Conservation (phyloP, 140 eudicot genomes). For the Stevia rebaudiana region DNA sequence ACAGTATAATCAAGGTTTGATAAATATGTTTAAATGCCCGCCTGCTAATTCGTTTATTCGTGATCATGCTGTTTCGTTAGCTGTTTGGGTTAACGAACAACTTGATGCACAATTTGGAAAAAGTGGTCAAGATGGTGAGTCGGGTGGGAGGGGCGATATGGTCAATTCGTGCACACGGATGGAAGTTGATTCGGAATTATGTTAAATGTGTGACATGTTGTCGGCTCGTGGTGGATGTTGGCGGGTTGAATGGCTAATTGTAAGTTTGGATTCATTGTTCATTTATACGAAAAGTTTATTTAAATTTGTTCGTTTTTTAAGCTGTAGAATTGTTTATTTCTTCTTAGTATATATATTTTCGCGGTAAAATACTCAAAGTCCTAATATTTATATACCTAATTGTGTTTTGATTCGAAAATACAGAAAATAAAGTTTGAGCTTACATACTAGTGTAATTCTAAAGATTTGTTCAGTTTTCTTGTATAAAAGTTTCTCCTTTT, state of each 20-base stretch:
- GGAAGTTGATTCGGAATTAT: constrained; percentile 23
- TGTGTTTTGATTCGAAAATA: too few relatives aligned
- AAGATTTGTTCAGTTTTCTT: too few relatives aligned
- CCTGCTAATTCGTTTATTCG: constrained; percentile 63
- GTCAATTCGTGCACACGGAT: constrained; percentile 21
- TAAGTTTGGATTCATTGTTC: background rate
- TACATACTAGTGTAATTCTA: too few relatives aligned
- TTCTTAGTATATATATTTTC: too few relatives aligned
- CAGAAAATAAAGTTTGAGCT: too few relatives aligned
- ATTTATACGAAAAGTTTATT: background rate
- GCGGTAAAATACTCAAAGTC: too few relatives aligned
- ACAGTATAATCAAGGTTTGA: constrained; percentile 53
- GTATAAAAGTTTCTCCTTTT: too few relatives aligned
- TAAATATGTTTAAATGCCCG: constrained; percentile 54
- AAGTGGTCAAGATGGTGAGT: background rate
- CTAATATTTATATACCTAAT: too few relatives aligned
- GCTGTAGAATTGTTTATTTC: too few relatives aligned
- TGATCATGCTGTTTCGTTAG: constrained; percentile 26
- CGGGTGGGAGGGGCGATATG: constrained; percentile 15
- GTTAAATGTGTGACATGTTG: background rate
- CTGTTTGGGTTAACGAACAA: constrained; percentile 25
- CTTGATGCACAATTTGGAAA: constrained; percentile 33
- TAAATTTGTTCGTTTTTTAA: background rate
- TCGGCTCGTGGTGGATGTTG: background rate
- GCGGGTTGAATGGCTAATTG: background rate